Evolutionary conservation across 1,139 yeast species (phyloP), one percentile per base, ranked within the genome.

Genomic region (Suhomyces anneliseae): DNA sequence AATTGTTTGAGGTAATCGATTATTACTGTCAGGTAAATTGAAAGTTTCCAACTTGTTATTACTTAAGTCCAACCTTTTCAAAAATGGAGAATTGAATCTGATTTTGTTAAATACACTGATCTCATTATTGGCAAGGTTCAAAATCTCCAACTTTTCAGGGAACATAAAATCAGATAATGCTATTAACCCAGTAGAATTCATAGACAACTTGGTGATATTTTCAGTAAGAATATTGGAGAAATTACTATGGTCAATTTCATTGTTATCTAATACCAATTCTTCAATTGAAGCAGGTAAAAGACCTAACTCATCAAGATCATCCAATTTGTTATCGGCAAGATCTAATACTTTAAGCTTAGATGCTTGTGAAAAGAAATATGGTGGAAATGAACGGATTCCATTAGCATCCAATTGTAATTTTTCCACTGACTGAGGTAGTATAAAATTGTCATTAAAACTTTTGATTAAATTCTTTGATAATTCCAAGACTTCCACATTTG

Each of bases 261-360:
- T 63, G 43, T 56, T 60, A 45, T 62, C 64, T 41, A 64, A 49
- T 33, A 50, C 50, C 19, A 62, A 44, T 29, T 54, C 57, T 15
- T 45, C 44, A 10, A 64, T 42, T 4, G 58, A 54, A 1, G 47
- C 44, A 0, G 68, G 68, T 15, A 63, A 48, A 11, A 34, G 27
- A 2, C 68, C 68, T 40, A 64, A 52, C 36, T 64, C 67, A 43
- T 63, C 68, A 26, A 62, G 50, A 40, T 63, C 68, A 45, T 61
- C 66, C 12, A 64, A 54, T 19, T 40, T 27, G 45, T 63, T 64
- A 14, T 56, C 58, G 5, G 63, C 54, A 7, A 64, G 38, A 39
- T 55, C 53, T 33, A 64, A 46, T 1, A 50, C 39, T 33, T 45
- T 42, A 36, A 64, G 49, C 2, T 52, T 38, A 5, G 41, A 26